Percentiles rank a stretch among this genome's conserved stretches.
phyloP scores from a whole-genome alignment of 495 filamentous ascomycete species.

The Daldinia loculata region DNA sequence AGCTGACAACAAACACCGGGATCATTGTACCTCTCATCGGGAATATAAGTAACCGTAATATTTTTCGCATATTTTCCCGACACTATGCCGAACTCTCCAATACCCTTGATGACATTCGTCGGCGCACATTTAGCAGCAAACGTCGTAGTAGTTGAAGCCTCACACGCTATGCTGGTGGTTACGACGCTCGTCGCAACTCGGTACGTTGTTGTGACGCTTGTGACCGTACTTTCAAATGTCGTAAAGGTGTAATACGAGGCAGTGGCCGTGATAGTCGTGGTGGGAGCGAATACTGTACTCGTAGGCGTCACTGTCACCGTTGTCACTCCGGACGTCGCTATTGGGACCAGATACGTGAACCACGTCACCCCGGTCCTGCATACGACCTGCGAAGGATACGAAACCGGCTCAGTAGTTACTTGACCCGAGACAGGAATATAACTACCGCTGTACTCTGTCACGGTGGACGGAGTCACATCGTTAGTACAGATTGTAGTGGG shows the following conservation, averaged over 20 bases:
- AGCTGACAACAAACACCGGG: constrained; percentile 40
- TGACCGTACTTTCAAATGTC: constrained; percentile 18
- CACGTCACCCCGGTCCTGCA: constrained; percentile 30
- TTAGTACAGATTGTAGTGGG: constrained; percentile 33
- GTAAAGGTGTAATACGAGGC: constrained; percentile 17
- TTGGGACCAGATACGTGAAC: constrained; percentile 22
- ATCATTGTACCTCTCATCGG: constrained; percentile 29
- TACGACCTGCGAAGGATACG: constrained; percentile 32
- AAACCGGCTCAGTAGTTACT: constrained; percentile 24
- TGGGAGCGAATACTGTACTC: constrained; percentile 16
- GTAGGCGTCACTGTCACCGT: constrained; percentile 39
- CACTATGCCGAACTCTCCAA: constrained; percentile 34
- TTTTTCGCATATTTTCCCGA: constrained; percentile 31
- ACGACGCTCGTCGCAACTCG: constrained; percentile 7
- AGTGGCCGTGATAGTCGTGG: constrained; percentile 9
- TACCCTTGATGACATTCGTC: constrained; percentile 37
- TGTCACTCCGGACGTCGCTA: constrained; percentile 27
- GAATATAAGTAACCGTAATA: constrained; percentile 35
- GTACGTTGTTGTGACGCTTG: constrained; percentile 25
- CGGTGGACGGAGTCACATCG: constrained; percentile 27
- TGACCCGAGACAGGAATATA: constrained; percentile 38
- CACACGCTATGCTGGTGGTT: constrained; percentile 31
- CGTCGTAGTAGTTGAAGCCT: constrained; percentile 34
- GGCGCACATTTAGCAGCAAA: constrained; percentile 41
- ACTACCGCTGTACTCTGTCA: constrained; percentile 42